Base-by-base conservation (phyloP, 345 rosid species). In the Noccaea bulbosa region DNA sequence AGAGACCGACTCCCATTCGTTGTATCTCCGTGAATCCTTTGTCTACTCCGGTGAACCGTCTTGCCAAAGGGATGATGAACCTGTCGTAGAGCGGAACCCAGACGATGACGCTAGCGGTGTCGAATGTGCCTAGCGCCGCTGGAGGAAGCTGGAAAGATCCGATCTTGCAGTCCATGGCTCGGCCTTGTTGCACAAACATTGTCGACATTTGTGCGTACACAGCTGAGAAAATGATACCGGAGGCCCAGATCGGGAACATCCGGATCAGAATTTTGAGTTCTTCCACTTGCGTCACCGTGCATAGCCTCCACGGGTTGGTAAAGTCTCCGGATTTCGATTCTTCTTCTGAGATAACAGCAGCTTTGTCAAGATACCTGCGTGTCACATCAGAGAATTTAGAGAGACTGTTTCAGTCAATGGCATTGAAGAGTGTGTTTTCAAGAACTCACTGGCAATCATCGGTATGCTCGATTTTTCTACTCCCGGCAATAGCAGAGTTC, bases 181-280 rank as follows among this genome's bases (percentile, higher is more conserved):
- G 86, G 45, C 98, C 98, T 80, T 93, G 97, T 73, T 93, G 97
- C 60, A 94, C 96, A 54, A 89, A 94, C 91, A 89, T 80, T 12
- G 97, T 89, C 6, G 95, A 89, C 84, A 89, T 91, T 66, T 94
- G 99, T 20, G 96, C 90, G 51, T 91, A 82, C 2, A 91, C 90
- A 5, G 95, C 93, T 16, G 93, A 79, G 74, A 94, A 94, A 16
- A 88, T 76, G 15, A 94, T 94, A 60, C 93, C 97, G 1, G 90
- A 85, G 50, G 93, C 95, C 99, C 99, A 94, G 35, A 94, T 84
- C 6, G 97, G 97, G 67, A 91, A 88, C 97, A 94, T 88, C 32
- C 97, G 90, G 44, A 88, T 76, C 83, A 94, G 75, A 66, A 94
- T 91, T 81, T 94, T 94, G 54, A 94, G 71, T 77, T 94, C 97